phyloP scores from a whole-genome alignment of 352 stramenopile genomes.

The Globisporangium canariense region DNA sequence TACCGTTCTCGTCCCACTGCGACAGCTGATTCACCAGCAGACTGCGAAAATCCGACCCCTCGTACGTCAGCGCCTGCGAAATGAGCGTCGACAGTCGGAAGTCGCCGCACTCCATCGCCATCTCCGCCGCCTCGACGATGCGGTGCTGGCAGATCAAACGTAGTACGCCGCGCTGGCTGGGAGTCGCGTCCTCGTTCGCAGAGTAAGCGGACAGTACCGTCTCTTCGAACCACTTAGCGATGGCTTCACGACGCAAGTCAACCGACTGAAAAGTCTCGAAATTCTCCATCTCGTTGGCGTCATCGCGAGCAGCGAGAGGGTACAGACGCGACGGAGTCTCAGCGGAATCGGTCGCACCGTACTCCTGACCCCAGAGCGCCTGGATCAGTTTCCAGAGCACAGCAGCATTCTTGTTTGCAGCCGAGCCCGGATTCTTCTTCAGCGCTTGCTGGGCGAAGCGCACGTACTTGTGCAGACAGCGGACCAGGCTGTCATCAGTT shows the following conservation, averaged over 20 bases:
- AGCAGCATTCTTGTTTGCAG: conserved; percentile 17
- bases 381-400: conserved; percentile 73
- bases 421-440: conserved; percentile 22
- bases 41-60: conserved; percentile 44
- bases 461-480: conserved; percentile 62
- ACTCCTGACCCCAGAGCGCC: conserved; percentile 76
- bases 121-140: conserved; percentile 52
- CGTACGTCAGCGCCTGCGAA: conserved; percentile 47
- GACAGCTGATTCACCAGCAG: conserved; percentile 55
- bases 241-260: conserved; percentile 65
- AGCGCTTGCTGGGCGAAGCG: conserved; percentile 31
- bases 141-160: conserved; percentile 51
- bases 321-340: conserved; percentile 25
- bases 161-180: conserved; percentile 33
- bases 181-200: conserved; percentile 2
- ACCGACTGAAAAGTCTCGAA: conserved; percentile 65
- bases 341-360: conserved; percentile 29
- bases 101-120: conserved; percentile 56
- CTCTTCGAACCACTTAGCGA: conserved; percentile 75
- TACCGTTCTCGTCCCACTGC: conserved; percentile 49
- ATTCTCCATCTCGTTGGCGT: conserved; percentile 57
- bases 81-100: conserved; percentile 69
- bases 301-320: conserved; percentile 54
- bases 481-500: conserved; percentile 43
- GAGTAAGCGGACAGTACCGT: conserved; percentile 28